A percentile compares a stretch with the other conserved stretches of the same genome.
These are phyloP conservation scores for Lepiota brunneoincarnata DNA, from an alignment of 768 basidiomycete genomes.

Conservation along the genomic window DNA sequence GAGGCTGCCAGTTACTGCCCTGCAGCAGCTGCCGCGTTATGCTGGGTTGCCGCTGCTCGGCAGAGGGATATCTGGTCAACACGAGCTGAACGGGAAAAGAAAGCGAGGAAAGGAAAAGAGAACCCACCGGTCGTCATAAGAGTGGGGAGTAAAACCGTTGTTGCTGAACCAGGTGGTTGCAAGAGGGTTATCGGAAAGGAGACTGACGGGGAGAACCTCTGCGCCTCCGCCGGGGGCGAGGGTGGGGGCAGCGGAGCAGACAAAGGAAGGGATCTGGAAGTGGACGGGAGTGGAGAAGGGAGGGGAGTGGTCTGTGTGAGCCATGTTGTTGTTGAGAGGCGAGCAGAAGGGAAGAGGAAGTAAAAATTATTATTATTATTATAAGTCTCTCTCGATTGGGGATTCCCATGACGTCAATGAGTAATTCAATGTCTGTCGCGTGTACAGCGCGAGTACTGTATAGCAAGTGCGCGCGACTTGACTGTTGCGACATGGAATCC, in stretches of 20 bases:
- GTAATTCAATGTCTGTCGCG: background rate
- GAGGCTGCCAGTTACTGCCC: background rate
- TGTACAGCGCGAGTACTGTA: no score
- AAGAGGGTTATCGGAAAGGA: constrained; percentile 25
- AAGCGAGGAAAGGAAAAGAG: background rate
- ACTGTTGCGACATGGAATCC: constrained; percentile 19
- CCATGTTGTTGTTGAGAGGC: constrained; percentile 17
- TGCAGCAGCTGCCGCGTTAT: constrained; percentile 11
- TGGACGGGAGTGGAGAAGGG: constrained; percentile 6
- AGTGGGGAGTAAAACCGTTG: constrained; percentile 33
- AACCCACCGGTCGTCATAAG: constrained; percentile 15
- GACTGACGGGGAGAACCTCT: constrained; percentile 59
- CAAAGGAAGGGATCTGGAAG: constrained; percentile 63
- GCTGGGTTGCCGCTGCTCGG: constrained; percentile 1
- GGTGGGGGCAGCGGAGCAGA: constrained; percentile 53
- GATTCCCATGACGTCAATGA: constrained; percentile 12
- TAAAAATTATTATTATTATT: background rate
- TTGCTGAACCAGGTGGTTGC: constrained; percentile 48
- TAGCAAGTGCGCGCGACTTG: background rate
- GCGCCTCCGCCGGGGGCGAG: constrained; percentile 73
- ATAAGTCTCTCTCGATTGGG: background rate
- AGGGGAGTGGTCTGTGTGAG: background rate
- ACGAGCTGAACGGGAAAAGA: constrained; percentile 1
- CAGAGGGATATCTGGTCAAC: background rate
- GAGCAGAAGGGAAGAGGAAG: constrained; percentile 11